Evolutionary conservation across 345 rosid species (phyloP), one percentile per base, ranked within the genome.

Genomic region (Alliaria petiolata): DNA sequence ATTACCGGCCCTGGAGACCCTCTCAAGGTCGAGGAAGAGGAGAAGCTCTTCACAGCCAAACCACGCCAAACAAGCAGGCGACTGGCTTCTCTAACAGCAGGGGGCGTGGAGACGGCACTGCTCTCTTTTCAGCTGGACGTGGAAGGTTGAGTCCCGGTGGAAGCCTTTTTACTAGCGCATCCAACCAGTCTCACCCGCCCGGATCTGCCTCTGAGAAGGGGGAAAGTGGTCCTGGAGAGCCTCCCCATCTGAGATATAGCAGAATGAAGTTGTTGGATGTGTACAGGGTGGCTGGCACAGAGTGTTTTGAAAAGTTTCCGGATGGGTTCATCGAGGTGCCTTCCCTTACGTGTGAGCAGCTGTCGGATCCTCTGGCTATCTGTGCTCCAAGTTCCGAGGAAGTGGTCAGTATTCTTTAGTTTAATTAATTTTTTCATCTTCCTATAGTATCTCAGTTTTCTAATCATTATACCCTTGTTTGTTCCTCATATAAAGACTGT

Each of bases 1-100:
- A 75, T 76, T 76, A 79, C 80, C 83, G 88, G 36, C 89, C 95
- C 3, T 88, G 99, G 99, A 89, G 99, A 78, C 81, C 93, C 26
- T 84, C 81, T 26, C 97, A 85, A 74, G 75, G 85, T 50, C 85
- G 97, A 55, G 90, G 88, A 75, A 89, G 86, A 80, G 97, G 85
- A 34, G 99, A 91, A 62, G 66, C 83, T 65, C 79, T 79, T 69
- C 93, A 86, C 77, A 83, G 78, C 71, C 92, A 79, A 74, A 64
- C 74, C 64, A 76, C 83, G 5, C 80, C 93, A 54, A 86, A 77
- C 84, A 95, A 91, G 78, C 96, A 84, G 45, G 79, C 53, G 74
- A 64, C 91, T 28, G 20, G 83, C 42, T 85, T 85, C 78, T 76
- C 96, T 14, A 75, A 82, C 56, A 86, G 86, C 51, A 87, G 90